Evolutionary conservation across 306 rosid species (phyloP).

Genomic region (Delonix regia): DNA sequence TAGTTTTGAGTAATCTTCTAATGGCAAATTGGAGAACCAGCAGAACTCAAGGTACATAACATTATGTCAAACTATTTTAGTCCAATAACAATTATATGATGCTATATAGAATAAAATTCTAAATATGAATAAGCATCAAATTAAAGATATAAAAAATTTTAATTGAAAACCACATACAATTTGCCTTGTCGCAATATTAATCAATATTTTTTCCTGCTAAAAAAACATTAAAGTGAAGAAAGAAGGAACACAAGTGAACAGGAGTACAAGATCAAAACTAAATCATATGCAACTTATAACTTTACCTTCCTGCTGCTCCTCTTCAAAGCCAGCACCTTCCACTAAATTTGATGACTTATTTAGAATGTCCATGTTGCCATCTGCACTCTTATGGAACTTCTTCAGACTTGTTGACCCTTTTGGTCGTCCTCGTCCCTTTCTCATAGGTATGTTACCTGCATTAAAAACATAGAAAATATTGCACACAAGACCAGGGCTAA

Average conservation of each 20-base stretch:
- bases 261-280: slow-evolving; percentile 2
- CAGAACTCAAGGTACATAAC: neutral
- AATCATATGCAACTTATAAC: neutral
- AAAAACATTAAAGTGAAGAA: neutral
- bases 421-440: slow-evolving; percentile 32
- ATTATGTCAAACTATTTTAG: neutral
- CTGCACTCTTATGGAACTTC: slow-evolving; percentile 26
- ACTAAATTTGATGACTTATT: slow-evolving; percentile 17
- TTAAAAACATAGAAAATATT: slow-evolving; percentile 17
- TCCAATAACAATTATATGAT: neutral
- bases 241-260: neutral
- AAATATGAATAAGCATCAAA: neutral
- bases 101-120: neutral
- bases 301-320: slow-evolving; percentile 27
- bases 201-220: neutral
- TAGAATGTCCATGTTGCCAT: slow-evolving; percentile 2
- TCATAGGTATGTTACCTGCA: slow-evolving; percentile 4
- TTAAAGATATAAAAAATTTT: neutral
- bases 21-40: neutral
- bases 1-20: neutral
- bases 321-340: slow-evolving; percentile 24
- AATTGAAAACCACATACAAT: neutral
- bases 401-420: slow-evolving; percentile 6
- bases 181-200: neutral
- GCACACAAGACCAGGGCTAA: neutral